A percentile compares a stretch with the other conserved stretches of the same genome.
These are phyloP conservation scores for Ustilago cynodontis DNA, from an alignment of 1,284 basidiomycete species.

Conservation along the genomic window DNA sequence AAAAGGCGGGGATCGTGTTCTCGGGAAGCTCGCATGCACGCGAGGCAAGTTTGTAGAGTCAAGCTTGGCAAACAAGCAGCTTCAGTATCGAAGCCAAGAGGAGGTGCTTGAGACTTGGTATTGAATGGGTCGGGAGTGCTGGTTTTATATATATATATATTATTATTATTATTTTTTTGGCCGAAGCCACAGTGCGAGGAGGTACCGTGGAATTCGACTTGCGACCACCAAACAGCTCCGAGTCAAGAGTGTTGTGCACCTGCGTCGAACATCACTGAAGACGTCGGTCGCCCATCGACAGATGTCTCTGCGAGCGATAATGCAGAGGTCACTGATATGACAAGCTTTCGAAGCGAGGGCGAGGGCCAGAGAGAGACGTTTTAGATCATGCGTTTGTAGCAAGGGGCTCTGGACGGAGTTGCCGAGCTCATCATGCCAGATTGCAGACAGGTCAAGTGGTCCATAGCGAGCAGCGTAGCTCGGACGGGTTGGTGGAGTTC, in stretches of 20 bases:
- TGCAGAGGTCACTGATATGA: constrained; percentile 1
- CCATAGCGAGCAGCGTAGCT: background rate
- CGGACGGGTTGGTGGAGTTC: background rate
- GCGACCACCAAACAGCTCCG: background rate
- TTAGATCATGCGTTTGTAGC: background rate
- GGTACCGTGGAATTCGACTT: constrained; percentile 15
- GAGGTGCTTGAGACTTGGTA: background rate
- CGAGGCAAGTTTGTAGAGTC: background rate
- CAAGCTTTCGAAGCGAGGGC: background rate
- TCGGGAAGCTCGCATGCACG: constrained; percentile 11
- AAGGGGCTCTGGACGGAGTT: background rate
- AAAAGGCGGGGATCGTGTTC: background rate
- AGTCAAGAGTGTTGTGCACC: background rate
- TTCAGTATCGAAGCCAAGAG: background rate
- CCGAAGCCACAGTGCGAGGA: constrained; percentile 20
- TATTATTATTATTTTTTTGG: background rate
- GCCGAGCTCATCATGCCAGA: background rate
- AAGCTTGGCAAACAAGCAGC: background rate
- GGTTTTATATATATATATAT: too few species aligned
- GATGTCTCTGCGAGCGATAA: background rate
- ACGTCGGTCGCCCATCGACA: background rate
- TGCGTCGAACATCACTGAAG: background rate
- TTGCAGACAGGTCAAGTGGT: background rate
- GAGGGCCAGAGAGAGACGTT: too few species aligned
- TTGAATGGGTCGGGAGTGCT: background rate